Evolutionary conservation across 1,284 basidiomycete genomes (phyloP).

Genomic region (Microbotryomycetes sp.): DNA sequence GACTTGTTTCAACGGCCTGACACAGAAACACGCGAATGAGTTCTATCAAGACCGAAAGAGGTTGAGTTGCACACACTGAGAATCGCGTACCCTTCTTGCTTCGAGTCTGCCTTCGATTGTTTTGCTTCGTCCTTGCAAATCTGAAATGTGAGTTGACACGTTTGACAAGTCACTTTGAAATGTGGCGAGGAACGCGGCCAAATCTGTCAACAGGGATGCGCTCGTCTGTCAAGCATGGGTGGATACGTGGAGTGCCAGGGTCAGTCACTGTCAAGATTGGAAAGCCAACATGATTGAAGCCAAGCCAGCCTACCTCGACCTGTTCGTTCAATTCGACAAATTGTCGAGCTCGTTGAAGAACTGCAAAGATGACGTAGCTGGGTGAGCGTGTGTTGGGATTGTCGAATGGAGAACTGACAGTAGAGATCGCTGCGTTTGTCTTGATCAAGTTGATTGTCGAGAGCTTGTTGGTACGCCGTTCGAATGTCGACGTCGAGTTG

Average conservation of each 20-base stretch:
- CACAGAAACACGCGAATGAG: slow-evolving; percentile 5
- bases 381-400: not conserved
- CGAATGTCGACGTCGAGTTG: slow-evolving; percentile 25
- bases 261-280: too few relatives aligned
- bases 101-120: slow-evolving; percentile 80
- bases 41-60: not conserved
- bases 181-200: slow-evolving; percentile 84
- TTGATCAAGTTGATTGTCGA: not conserved
- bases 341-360: slow-evolving; percentile 50
- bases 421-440: slow-evolving; percentile 22
- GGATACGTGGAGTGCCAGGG: not conserved
- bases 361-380: slow-evolving; percentile 10
- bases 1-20: slow-evolving; percentile 78
- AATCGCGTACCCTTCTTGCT: slow-evolving; percentile 64
- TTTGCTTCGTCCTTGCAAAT: slow-evolving; percentile 81
- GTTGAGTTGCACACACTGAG: not conserved
- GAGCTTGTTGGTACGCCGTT: slow-evolving; percentile 16
- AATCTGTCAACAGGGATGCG: slow-evolving; percentile 67
- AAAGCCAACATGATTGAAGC: too few relatives aligned
- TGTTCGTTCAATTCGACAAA: slow-evolving; percentile 77
- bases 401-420: slow-evolving; percentile 10
- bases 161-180: slow-evolving; percentile 90
- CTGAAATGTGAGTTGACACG: slow-evolving; percentile 90
- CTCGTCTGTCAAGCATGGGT: slow-evolving; percentile 54
- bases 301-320: slow-evolving; percentile 53